phyloP scores from a whole-genome alignment of 169 alveolate species.

The Besnoitia besnoiti region DNA sequence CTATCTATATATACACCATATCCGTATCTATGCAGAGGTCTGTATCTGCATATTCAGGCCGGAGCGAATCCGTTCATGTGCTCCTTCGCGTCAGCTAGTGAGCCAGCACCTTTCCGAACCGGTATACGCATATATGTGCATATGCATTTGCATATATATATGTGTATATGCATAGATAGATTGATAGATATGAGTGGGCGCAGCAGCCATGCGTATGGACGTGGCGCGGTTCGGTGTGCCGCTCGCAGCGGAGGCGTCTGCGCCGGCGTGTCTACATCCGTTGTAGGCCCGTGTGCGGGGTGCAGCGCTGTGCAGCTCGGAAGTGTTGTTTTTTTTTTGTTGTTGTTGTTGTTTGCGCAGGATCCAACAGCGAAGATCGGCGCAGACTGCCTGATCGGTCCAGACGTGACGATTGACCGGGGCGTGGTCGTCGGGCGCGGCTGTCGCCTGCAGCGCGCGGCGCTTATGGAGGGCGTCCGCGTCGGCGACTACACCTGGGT shows the following conservation, averaged over 20 bases:
- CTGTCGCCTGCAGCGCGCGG: constrained; percentile 86
- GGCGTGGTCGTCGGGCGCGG: constrained; percentile 93
- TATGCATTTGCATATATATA: constrained; percentile 2
- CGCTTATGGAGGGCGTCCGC: constrained; percentile 84
- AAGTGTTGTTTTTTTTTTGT: neutral
- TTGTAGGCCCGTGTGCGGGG: too few species aligned
- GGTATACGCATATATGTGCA: neutral
- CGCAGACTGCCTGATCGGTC: constrained; percentile 89
- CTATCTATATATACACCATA: neutral
- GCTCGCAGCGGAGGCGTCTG: too few species aligned
- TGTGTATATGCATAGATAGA: neutral
- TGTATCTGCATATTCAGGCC: neutral
- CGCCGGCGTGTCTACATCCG: too few species aligned
- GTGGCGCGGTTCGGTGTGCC: neutral
- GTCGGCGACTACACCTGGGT: constrained; percentile 86
- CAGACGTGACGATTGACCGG: constrained; percentile 92
- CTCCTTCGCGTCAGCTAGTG: too few species aligned
- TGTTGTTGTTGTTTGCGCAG: neutral
- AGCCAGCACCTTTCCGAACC: neutral
- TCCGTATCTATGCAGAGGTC: neutral
- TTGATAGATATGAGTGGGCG: neutral
- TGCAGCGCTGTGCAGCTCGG: too few species aligned
- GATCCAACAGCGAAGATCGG: constrained; percentile 83
- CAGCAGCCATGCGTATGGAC: neutral
- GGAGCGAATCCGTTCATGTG: neutral